phyloP scores from a whole-genome alignment of 2,329 filamentous ascomycete species.

The Phaeosphaeria sp. region DNA sequence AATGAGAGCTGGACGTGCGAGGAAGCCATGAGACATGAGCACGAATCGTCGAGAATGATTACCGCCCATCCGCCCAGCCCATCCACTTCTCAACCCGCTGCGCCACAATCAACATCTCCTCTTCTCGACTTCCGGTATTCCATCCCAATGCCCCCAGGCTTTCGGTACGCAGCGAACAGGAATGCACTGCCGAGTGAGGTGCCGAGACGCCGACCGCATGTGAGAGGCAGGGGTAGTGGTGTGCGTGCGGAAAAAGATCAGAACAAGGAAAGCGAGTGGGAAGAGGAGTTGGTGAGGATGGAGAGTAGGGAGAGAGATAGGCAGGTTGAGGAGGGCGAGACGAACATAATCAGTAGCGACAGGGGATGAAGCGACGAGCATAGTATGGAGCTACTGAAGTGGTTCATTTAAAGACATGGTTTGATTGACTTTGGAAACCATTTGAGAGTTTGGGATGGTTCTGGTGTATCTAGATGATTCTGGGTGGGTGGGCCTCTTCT shows the following conservation, averaged over 20 bases:
- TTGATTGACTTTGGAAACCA: background rate
- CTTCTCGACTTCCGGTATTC: background rate
- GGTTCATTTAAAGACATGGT: background rate
- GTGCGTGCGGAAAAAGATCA: background rate
- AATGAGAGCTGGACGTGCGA: background rate
- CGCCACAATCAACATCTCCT: background rate
- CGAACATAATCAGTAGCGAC: background rate
- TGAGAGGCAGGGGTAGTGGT: background rate
- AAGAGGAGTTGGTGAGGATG: background rate
- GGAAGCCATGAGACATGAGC: background rate
- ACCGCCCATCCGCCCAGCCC: too few relatives aligned
- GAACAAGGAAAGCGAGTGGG: background rate
- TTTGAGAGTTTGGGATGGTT: too few relatives aligned
- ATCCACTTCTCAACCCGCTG: background rate
- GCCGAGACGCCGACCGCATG: background rate
- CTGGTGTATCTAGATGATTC: too few relatives aligned
- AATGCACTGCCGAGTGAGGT: background rate
- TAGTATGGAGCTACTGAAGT: background rate
- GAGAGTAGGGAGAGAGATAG: background rate
- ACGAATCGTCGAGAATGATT: background rate
- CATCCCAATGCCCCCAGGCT: background rate
- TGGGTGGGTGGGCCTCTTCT: too few relatives aligned
- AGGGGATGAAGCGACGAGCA: background rate
- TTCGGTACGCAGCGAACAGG: background rate
- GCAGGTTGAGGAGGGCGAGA: background rate